Evolutionary conservation across 306 rosid species (phyloP), one percentile per base, ranked within the genome.

Genomic region (Quercus robur): DNA sequence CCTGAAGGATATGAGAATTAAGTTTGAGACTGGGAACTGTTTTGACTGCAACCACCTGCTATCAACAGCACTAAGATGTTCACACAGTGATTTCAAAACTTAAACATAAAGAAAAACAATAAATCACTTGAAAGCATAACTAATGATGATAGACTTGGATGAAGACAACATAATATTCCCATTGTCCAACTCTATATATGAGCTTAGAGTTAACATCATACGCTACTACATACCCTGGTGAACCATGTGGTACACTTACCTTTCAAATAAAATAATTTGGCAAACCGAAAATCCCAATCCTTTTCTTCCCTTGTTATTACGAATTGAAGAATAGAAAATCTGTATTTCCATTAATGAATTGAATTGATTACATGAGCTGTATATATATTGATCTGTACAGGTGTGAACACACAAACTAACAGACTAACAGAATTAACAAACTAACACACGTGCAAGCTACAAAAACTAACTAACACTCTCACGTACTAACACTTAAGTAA

Each of bases 1-100:
- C 99, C 97, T 94, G 93, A 68, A 94, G 97, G 72, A 94, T 89
- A 68, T 6, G 91, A 77, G 97, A 89, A 10, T 85, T 62, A 20
- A 91, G 92, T 83, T 93, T 86, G 64, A 67, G 41, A 6, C 41
- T 35, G 41, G 8, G 8, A 35, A 35, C 8, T 35, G 2, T 35
- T 35, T 35, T 67, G 1, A 79, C 97, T 20, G 86, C 88, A 80
- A 80, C 58, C 54, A 81, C 85, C 98, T 94, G 89, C 62, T 1
- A 66, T 78, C 4, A 82, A 55, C 4, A 17, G 17, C 71, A 6
- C 5, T 6, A 38, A 6, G 63, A 66, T 71, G 56, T 25, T 67
- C 71, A 64, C 28, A 25, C 7, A 75, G 1, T 23, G 68, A 81
- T 66, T 80, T 57, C 26, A 77, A 61, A 70, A 41, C 23, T 52